Evolutionary conservation across 2,329 filamentous ascomycete species (phyloP), one percentile per base, ranked within the genome.

Genomic region (Endocalyx cinctus): DNA sequence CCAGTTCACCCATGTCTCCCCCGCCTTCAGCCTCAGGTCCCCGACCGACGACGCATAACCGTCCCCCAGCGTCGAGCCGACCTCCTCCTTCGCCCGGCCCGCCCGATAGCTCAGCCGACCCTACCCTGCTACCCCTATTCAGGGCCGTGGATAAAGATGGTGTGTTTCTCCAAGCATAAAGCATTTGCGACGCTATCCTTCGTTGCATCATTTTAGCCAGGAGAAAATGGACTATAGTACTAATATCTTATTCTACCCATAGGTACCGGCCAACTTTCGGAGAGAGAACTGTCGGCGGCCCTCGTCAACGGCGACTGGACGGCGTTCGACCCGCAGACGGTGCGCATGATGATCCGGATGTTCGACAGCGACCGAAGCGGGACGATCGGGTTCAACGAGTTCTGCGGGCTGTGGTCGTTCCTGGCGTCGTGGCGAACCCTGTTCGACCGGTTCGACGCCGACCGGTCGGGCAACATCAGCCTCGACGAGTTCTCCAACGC

Each of bases 321-420:
- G 2, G 78, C 87, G 5, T 98, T 98, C 59, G 89, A 98, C 62
- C 74, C 81, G 5, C 85, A 95, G 51, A 98, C 92, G 2, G 89
- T 97, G 45, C 84, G 84, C 54, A 95, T 97, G 87, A 96, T 98
- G 89, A 96, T 98, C 48, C 84, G 89, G 56, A 97, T 98, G 92
- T 98, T 98, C 64, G 90, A 97, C 65, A 86, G 84, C 38, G 86
- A 96, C 63, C 83, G 86, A 49, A 84, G 77, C 42, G 88, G 89
- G 32, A 85, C 84, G 11, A 94, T 98, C 58, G 88, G 84, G 41
- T 97, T 95, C 60, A 82, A 92, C 45, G 92, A 97, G 63, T 98
- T 98, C 62, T 94, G 89, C 57, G 90, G 87, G 13, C 72, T 98
- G 15, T 98, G 92, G 92, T 87, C 85, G 13, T 98, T 97, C 64